These are phyloP conservation scores for Fusarium protoensiforme DNA, from an alignment of 2,329 filamentous ascomycete genomes.

Conservation along the genomic window DNA sequence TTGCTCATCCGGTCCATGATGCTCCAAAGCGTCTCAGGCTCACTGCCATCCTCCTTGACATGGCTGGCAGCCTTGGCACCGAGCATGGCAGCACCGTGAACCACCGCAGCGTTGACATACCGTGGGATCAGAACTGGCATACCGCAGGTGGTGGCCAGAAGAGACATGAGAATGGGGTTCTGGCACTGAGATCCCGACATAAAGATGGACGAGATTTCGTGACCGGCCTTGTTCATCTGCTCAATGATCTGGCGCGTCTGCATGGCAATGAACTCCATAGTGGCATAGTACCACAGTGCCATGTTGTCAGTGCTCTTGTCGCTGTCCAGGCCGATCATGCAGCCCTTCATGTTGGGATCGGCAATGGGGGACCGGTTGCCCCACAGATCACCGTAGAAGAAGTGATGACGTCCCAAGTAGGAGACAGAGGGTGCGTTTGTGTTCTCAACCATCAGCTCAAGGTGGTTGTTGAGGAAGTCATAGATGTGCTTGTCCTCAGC, in stretches of 20 bases:
- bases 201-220: slow-evolving; percentile 92
- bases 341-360: slow-evolving; percentile 91
- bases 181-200: slow-evolving; percentile 99
- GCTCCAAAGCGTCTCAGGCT: slow-evolving; percentile 89
- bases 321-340: slow-evolving; percentile 85
- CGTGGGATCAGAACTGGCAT: slow-evolving; percentile 94
- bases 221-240: slow-evolving; percentile 90
- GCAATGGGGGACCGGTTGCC: slow-evolving; percentile 96
- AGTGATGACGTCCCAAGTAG: slow-evolving; percentile 91
- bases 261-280: slow-evolving; percentile 97
- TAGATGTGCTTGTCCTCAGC: slow-evolving; percentile 91
- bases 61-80: slow-evolving; percentile 96
- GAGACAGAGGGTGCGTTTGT: slow-evolving; percentile 79
- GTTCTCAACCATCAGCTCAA: slow-evolving; percentile 79
- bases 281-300: slow-evolving; percentile 92
- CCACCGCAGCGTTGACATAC: slow-evolving; percentile 95
- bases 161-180: slow-evolving; percentile 89
- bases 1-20: slow-evolving; percentile 99
- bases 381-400: slow-evolving; percentile 98
- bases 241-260: slow-evolving; percentile 97
- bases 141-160: slow-evolving; percentile 89
- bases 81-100: slow-evolving; percentile 98
- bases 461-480: slow-evolving; percentile 90
- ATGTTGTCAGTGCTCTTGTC: slow-evolving; percentile 90
- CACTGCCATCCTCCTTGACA: slow-evolving; percentile 71